Evolutionary conservation across 306 rosid genomes (phyloP), one percentile per base, ranked within the genome.

Genomic region (Gillenia trifoliata): DNA sequence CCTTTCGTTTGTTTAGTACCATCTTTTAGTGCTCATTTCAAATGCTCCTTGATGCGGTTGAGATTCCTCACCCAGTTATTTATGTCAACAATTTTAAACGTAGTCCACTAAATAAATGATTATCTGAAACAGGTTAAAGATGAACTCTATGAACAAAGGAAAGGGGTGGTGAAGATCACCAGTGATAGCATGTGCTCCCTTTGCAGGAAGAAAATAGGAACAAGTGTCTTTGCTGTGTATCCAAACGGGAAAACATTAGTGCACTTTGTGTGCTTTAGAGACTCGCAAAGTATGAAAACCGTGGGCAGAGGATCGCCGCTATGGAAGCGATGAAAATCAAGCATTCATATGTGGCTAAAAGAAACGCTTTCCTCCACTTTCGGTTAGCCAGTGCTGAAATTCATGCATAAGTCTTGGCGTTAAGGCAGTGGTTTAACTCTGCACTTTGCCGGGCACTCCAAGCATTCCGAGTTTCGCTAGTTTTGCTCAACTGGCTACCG

Each of bases 151-250:
- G 77, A 78, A 77, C 89, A 95, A 76, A 89, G 98, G 88, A 88
- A 92, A 80, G 75, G 88, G 12, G 88, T 81, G 31, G 88, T 90
- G 67, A 92, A 89, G 89, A 81, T 95, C 64, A 87, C 92, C n/a
- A 29, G 98, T 31, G 98, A 95, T 56, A 92, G 97, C 88, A 78
- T 80, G 91, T 92, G 98, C 81, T 92, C 99, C 72, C 91, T 95
- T 79, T 92, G 99, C 89, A 86, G 83, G 76, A 95, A 95, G 92
- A 95, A 95, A 83, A 80, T 95, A 70, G 99, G 99, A 71, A 88
- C 93, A 0, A 95, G 99, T 66, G 98, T 92, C 49, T 95, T 95
- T 68, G 99, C 97, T 0, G 96, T 95, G 67, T 90, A 89, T 82
- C 98, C 99, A 13, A 95, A 89, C 11, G 98, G 97, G 75, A 95